Percentiles rank a stretch among this genome's conserved stretches.
Evolutionary conservation across 2,329 filamentous ascomycete genomes (phyloP).

Genomic region (Scedosporium dehoogii): DNA sequence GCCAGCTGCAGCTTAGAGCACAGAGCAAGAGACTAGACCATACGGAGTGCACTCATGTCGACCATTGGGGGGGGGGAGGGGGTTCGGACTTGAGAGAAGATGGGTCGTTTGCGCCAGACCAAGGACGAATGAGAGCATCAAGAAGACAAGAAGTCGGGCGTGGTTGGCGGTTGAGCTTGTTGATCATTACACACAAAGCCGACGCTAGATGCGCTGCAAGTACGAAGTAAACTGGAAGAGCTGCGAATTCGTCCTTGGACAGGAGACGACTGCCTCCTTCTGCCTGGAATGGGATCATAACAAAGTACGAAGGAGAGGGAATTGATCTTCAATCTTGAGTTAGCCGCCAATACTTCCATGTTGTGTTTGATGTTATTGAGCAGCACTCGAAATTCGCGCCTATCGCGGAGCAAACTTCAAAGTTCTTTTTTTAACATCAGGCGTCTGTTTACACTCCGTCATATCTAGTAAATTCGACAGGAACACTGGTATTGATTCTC

Average conservation of each 20-base stretch:
- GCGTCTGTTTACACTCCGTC: too few species aligned
- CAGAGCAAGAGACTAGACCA: neutral
- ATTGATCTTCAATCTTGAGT: neutral
- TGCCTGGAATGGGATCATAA: neutral
- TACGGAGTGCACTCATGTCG: neutral
- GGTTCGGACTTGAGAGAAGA: neutral
- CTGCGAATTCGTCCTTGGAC: neutral
- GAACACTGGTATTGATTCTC: neutral
- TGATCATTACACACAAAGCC: neutral
- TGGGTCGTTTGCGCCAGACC: neutral
- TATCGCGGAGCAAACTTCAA: too few species aligned
- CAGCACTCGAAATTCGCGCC: too few species aligned
- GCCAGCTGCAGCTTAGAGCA: neutral
- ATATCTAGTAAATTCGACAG: neutral
- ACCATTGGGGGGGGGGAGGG: neutral
- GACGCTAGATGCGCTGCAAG: neutral
- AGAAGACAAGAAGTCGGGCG: neutral
- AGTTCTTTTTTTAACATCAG: too few species aligned
- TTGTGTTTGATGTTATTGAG: too few species aligned
- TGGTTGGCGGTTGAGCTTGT: neutral
- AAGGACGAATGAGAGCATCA: neutral
- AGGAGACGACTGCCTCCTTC: neutral
- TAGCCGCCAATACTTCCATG: neutral
- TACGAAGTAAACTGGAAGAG: neutral
- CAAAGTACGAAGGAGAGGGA: too few species aligned